Evolutionary conservation across 306 rosid species (phyloP).

Genomic region (Acmispon strigosus): DNA sequence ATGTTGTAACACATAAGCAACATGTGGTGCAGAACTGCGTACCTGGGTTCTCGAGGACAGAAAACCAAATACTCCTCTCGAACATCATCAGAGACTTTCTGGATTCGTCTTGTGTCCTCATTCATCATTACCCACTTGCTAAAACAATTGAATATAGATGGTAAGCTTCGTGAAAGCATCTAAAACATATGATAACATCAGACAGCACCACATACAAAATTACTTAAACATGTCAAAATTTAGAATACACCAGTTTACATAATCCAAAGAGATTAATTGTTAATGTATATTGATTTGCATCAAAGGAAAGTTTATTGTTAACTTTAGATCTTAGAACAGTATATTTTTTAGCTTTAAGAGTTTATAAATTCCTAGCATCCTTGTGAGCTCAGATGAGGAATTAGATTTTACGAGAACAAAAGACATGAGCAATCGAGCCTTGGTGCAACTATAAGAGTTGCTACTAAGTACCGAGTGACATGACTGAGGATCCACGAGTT

Average conservation of each 20-base stretch:
- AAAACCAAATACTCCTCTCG: constrained; percentile 64
- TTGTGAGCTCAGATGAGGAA: neutral
- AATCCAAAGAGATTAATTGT: neutral
- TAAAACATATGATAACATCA: constrained; percentile 11
- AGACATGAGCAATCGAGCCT: neutral
- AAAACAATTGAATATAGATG: constrained; percentile 28
- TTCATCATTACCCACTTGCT: constrained; percentile 99
- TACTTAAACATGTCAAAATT: constrained; percentile 1
- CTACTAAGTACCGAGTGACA: no score
- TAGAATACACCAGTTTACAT: neutral
- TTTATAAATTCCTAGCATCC: neutral
- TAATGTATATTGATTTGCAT: neutral
- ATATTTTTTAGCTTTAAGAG: neutral
- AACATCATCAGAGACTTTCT: constrained; percentile 75
- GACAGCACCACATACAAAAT: neutral
- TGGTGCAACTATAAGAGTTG: no score
- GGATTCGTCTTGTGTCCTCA: constrained; percentile 80
- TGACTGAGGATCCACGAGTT: no score
- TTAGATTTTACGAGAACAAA: neutral
- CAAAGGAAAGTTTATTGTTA: neutral
- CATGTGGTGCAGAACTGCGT: constrained; percentile 6
- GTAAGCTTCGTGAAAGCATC: constrained; percentile 17
- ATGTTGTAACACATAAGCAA: neutral
- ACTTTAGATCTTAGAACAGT: constrained; percentile 3
- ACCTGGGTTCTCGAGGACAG: constrained; percentile 81